A percentile compares a stretch with the other conserved stretches of the same genome.
Conservation (phyloP, 192 early-diverging fungal species). For the Entomortierella chlamydospora region DNA sequence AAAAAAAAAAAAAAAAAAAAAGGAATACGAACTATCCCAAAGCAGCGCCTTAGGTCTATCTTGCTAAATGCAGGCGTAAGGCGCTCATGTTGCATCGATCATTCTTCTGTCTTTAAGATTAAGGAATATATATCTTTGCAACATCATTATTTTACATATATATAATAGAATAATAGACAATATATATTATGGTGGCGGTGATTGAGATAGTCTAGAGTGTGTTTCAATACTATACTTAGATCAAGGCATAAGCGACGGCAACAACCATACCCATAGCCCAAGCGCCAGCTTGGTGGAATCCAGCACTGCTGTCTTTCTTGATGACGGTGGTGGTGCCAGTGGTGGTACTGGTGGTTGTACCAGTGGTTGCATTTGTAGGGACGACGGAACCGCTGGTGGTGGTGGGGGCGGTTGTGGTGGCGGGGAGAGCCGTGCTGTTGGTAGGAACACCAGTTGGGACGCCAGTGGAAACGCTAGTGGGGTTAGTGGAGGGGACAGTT, state of each 20-base stretch:
- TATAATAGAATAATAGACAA: too few species aligned
- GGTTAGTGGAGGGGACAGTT: constrained; percentile 1
- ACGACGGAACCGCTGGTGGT: background rate
- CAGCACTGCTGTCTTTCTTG: constrained; percentile 15
- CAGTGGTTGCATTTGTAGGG: background rate
- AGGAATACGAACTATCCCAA: too few species aligned
- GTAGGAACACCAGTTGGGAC: background rate
- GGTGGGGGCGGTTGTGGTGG: background rate
- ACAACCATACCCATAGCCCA: constrained; percentile 46
- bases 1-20: too few species aligned
- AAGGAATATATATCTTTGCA: too few species aligned
- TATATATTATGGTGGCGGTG: too few species aligned
- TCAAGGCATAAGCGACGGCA: constrained; percentile 27
- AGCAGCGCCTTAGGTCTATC: too few species aligned
- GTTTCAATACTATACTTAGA: too few species aligned
- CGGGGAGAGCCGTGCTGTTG: background rate
- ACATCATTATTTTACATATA: too few species aligned
- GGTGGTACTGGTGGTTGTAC: background rate
- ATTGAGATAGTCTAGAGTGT: too few species aligned
- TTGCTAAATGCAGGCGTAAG: too few species aligned
- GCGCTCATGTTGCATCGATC: too few species aligned
- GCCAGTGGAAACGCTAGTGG: background rate
- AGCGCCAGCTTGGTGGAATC: constrained; percentile 20
- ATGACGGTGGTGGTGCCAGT: background rate
- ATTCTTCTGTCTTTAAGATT: too few species aligned